Base-by-base conservation (phyloP, 2,329 filamentous ascomycete genomes). In the Xylaria sp. region DNA sequence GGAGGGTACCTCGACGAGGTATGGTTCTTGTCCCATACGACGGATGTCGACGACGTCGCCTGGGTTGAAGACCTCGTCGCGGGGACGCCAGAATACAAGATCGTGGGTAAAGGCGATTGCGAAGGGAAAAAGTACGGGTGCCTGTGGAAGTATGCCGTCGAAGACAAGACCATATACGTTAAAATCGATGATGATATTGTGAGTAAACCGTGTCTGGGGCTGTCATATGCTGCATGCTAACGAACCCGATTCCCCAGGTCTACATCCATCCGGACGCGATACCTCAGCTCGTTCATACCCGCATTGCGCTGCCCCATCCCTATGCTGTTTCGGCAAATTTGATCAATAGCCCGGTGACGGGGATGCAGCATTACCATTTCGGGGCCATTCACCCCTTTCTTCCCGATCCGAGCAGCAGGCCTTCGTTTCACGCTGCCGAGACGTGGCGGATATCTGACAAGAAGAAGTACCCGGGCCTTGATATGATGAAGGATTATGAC, bases 291-390 rank as follows among this genome's bases (percentile, higher is more conserved):
- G 74, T 83, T 22, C 78, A 79, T 57, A 80, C 78, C 18, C 79
- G 78, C 56, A 65, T 81, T 44, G 71, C 76, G 3, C 74, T 83
- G 26, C 78, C 80, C 7, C 74, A 81, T 38, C 75, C 75, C 21
- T 76, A 76, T 57, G 69, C 78, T 42, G 77, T 84, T 13, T 81
- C 79, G 2, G 80, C 80, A 45, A 84, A 85, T 57, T 72, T 85
- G 19, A 71, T 84, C 58, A 85, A 85, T 56, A 78, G 81, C 44
- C 81, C 80, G 13, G 72, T 80, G 9, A 76, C 83, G 26, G 75
- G 76, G 44, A 77, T 78, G 70, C 71, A 84, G 17, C 82, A 85
- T 60, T 78, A 76, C 62, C 81, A 81, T 52, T 71, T 79, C 7
- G 79, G 78, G 4, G 76, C 77, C 17, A 73, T 82, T 18, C 72